Evolutionary conservation across 805 yeast genomes (phyloP).

Genomic region (Wickerhamiella shivajii): DNA sequence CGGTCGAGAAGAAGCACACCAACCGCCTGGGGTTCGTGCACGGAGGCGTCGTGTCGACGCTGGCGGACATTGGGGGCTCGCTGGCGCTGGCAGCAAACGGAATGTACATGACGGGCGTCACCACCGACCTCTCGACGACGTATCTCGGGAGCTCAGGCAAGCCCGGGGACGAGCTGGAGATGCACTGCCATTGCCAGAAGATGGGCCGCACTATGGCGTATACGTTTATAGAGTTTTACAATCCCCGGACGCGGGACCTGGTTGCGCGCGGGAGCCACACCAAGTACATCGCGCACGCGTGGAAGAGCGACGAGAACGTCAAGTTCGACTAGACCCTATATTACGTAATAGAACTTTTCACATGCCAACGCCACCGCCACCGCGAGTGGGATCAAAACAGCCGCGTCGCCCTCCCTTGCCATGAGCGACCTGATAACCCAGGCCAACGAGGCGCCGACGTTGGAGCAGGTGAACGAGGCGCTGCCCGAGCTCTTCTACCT

Average conservation of each 20-base stretch:
- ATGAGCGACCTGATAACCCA: constrained; percentile 28
- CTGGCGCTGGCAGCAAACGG: constrained; percentile 30
- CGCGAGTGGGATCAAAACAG: no score
- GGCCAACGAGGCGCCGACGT: constrained; percentile 10
- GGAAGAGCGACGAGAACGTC: constrained; percentile 21
- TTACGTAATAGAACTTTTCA: no score
- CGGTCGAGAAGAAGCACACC: constrained; percentile 25
- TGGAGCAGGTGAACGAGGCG: constrained; percentile 5
- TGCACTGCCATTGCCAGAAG: constrained; percentile 23
- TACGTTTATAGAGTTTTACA: constrained; percentile 25
- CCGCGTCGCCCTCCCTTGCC: neutral
- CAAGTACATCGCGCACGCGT: constrained; percentile 27
- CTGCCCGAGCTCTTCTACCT: constrained; percentile 34
- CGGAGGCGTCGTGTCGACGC: constrained; percentile 30
- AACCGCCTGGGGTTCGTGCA: constrained; percentile 29
- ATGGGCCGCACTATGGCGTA: constrained; percentile 30
- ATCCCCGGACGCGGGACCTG: constrained; percentile 8
- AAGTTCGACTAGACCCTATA: constrained; percentile 3
- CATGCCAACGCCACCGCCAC: neutral
- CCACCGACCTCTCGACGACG: constrained; percentile 29
- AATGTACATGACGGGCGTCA: constrained; percentile 30
- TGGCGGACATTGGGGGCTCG: constrained; percentile 32
- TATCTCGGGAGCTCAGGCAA: constrained; percentile 28
- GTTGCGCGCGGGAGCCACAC: constrained; percentile 32
- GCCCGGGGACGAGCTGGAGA: constrained; percentile 16